phyloP scores from a whole-genome alignment of 495 filamentous ascomycete species.

The Hypoxylon fuscum region DNA sequence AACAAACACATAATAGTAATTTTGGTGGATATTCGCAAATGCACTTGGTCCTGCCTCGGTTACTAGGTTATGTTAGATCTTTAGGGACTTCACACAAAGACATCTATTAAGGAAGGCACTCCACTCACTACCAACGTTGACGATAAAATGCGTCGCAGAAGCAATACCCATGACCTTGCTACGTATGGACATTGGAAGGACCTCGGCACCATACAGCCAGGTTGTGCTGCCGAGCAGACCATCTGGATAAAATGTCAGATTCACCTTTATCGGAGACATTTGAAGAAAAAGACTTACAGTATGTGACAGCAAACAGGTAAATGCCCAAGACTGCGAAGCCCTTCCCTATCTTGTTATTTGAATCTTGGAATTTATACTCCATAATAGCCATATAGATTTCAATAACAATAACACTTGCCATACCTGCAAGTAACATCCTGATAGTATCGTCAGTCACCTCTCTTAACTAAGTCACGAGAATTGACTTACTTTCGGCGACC shows the following conservation, averaged over 20 bases:
- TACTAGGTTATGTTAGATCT: no score
- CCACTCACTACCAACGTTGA: no score
- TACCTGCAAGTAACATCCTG: constrained; percentile 65
- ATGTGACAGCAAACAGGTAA: constrained; percentile 65
- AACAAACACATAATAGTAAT: constrained; percentile 70
- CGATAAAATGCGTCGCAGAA: constrained; percentile 65
- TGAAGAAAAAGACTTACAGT: no score
- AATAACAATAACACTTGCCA: constrained; percentile 59
- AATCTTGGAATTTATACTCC: constrained; percentile 65
- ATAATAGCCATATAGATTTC: constrained; percentile 69
- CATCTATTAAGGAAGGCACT: no score
- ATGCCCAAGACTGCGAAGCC: constrained; percentile 70
- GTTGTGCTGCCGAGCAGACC: constrained; percentile 68
- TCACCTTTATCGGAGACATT: no score
- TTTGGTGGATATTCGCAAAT: constrained; percentile 66
- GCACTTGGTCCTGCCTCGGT: constrained; percentile 68
- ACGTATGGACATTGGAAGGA: constrained; percentile 63
- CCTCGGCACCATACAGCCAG: constrained; percentile 69
- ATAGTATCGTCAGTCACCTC: no score
- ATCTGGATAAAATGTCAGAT: no score
- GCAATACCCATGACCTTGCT: constrained; percentile 69
- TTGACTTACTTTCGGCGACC: no score
- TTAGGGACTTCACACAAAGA: no score
- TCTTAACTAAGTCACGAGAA: no score
- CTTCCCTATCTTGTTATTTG: constrained; percentile 63